Evolutionary conservation across 352 stramenopile genomes (phyloP).

Genomic region (Poterioochromonas sp.): DNA sequence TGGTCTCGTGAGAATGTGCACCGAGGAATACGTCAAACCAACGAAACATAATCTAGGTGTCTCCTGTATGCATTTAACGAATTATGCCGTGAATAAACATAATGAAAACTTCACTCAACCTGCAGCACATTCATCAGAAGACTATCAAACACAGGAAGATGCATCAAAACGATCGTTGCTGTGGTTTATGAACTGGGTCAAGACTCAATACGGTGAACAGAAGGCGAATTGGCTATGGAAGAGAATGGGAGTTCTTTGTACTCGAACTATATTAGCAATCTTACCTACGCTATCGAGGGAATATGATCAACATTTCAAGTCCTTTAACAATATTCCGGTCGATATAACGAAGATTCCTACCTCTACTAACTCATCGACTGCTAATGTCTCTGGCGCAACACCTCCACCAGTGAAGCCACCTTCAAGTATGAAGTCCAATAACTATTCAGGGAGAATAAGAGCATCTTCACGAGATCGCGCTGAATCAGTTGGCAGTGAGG

Average conservation of each 20-base stretch:
- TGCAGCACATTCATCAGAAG: slow-evolving; percentile 33
- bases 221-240: slow-evolving; percentile 67
- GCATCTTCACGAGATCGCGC: not conserved
- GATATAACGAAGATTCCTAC: slow-evolving; percentile 28
- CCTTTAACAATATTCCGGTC: slow-evolving; percentile 26
- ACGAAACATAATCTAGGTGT: slow-evolving; percentile 51
- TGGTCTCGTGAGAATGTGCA: slow-evolving; percentile 68
- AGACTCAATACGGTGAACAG: slow-evolving; percentile 50
- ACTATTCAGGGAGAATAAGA: slow-evolving; percentile 24
- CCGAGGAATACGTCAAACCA: slow-evolving; percentile 55
- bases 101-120: slow-evolving; percentile 61
- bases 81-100: slow-evolving; percentile 76
- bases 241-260: slow-evolving; percentile 80
- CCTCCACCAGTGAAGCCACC: slow-evolving; percentile 1
- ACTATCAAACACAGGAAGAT: slow-evolving; percentile 39
- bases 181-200: slow-evolving; percentile 83
- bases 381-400: not conserved
- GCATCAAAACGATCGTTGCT: slow-evolving; percentile 54
- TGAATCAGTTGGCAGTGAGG: not conserved
- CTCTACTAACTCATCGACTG: slow-evolving; percentile 35
- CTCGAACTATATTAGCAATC: slow-evolving; percentile 82
- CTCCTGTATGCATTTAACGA: slow-evolving; percentile 81
- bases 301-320: slow-evolving; percentile 65
- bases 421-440: not conserved
- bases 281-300: slow-evolving; percentile 80